Base-by-base conservation (phyloP, 2,329 filamentous ascomycete species). In the Epichloe uncinata region DNA sequence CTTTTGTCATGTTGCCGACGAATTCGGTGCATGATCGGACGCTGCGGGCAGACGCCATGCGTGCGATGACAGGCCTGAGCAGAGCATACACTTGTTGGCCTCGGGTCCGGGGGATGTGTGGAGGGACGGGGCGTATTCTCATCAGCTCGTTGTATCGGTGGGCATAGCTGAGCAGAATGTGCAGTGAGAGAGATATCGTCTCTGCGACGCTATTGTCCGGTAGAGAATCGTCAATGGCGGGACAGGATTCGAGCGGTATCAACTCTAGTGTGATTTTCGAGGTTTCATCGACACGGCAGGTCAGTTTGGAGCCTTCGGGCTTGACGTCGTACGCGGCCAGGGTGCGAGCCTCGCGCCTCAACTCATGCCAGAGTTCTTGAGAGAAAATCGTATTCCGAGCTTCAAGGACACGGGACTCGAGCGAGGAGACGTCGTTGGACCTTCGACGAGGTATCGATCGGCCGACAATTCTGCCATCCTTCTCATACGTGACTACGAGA, bases 351-450 rank as follows among this genome's bases (percentile, higher is more conserved):
- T 98, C 93, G 16, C 87, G 78, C 48, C 84, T 82, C 52, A 97
- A 73, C 66, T 98, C 93, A 57, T 95, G 82, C 76, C 89, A 96
- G 2, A 98, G 70, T 62, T 98, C 93, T 61, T 90, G 83, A 30
- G 86, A 81, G 58, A 87, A 89, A 18, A 91, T 74, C 46, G 85
- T 87, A 63, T 93, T 85, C 50, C 87, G 77, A 2, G 87, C 85
- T 57, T 86, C 79, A 16, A 83, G 77, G 34, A 94, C 85, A 9
- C 82, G 75, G 33, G 79, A 73, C 56, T 87, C 80, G 8, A 90
- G 69, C 1, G 60, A 61, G 6, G 58, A 56, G 37, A 83, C 75
- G 36, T 79, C 73, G 26, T 73, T 70, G 5, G 79, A 67, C 2
- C 75, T 73, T 41, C 73, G 70, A 4, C 77, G 76, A 9, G 74